A percentile compares a stretch with the other conserved stretches of the same genome.
Evolutionary conservation across 352 stramenopile genomes (phyloP).

Genomic region (Globisporangium cystogenes): DNA sequence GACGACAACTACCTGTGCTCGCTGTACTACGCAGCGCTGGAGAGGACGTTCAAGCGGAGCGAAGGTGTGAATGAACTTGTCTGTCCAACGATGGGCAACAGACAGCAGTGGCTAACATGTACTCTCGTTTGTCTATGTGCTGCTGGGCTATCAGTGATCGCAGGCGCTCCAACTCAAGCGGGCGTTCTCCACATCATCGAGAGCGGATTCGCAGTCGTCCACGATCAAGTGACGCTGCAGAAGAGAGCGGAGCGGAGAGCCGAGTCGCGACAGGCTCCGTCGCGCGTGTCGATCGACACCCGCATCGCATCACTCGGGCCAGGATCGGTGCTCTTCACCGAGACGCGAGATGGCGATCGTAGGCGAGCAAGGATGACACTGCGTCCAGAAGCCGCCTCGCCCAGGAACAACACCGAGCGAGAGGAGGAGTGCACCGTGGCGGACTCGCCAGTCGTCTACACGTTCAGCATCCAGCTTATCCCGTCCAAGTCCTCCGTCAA

Average conservation of each 20-base stretch:
- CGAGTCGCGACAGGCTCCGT: slow-evolving; percentile 6
- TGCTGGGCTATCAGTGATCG: slow-evolving; percentile 28
- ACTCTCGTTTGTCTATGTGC: too few relatives aligned
- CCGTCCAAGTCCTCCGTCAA: slow-evolving; percentile 5
- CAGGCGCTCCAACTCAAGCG: slow-evolving; percentile 14
- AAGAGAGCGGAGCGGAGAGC: slow-evolving; percentile 11
- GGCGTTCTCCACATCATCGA: slow-evolving; percentile 32
- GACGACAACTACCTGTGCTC: slow-evolving; percentile 35
- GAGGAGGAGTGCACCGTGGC: slow-evolving; percentile 25
- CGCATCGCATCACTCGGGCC: slow-evolving; percentile 30
- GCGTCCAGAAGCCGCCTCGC: neutral
- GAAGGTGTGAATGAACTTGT: too few relatives aligned
- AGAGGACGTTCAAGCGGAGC: slow-evolving; percentile 28
- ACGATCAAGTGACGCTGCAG: slow-evolving; percentile 33
- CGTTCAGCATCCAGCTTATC: slow-evolving; percentile 24
- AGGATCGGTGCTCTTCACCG: slow-evolving; percentile 28
- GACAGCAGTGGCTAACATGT: too few relatives aligned
- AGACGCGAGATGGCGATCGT: slow-evolving; percentile 8
- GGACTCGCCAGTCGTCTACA: slow-evolving; percentile 32
- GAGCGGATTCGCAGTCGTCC: slow-evolving; percentile 34
- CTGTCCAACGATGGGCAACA: too few relatives aligned
- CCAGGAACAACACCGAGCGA: neutral
- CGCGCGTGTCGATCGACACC: slow-evolving; percentile 27
- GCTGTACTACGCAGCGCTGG: slow-evolving; percentile 32
- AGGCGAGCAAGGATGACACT: neutral